Base-by-base conservation (phyloP, 208 protist species). In the Leishmania lainsoni region DNA sequence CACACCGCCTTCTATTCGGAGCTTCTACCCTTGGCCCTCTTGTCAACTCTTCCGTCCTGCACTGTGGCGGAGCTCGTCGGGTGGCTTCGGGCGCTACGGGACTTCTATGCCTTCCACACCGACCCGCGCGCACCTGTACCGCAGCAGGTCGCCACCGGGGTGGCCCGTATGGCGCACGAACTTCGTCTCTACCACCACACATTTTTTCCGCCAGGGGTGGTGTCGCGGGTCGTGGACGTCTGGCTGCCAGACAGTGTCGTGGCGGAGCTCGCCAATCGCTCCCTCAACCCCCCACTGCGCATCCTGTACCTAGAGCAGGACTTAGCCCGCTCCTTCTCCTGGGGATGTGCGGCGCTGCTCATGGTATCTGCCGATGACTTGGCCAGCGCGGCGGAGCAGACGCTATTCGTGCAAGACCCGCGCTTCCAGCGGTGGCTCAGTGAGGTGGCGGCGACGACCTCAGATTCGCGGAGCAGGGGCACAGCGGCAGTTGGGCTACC, bases 11-110 rank as follows among this genome's bases (percentile, higher is more conserved):
- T 97, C 29, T 95, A 90, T 70, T 93, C 90, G 26, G 87, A 93
- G 78, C 86, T 97, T 39, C 63, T 97, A 58, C 83, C 92, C 1
- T 80, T 97, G 42, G 91, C 92, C 2, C 89, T 96, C 70, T 75
- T 97, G 26, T 94, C 92, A 3, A 83, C 91, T 66, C 84, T 96
- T 42, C 86, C 89, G 70, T 84, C 81, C n/a, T 87, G 66, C 80
- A 72, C 77, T 12, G 83, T 85, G 74, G 85, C 83, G 42, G 82
- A 84, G 82, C 58, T 91, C 70, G 81, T 66, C 26, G 78, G 82
- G 48, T 95, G 91, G 89, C 84, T 96, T 87, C 65, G 85, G 73
- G 87, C 90, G 52, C 74, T 97, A 9, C 85, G 87, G 52, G 76
- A 80, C 45, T 95, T 96, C 79, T 87, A 90, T 49, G 63, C 42